Base-by-base conservation (phyloP, 2,329 filamentous ascomycete species). In the Alternaria alternata region DNA sequence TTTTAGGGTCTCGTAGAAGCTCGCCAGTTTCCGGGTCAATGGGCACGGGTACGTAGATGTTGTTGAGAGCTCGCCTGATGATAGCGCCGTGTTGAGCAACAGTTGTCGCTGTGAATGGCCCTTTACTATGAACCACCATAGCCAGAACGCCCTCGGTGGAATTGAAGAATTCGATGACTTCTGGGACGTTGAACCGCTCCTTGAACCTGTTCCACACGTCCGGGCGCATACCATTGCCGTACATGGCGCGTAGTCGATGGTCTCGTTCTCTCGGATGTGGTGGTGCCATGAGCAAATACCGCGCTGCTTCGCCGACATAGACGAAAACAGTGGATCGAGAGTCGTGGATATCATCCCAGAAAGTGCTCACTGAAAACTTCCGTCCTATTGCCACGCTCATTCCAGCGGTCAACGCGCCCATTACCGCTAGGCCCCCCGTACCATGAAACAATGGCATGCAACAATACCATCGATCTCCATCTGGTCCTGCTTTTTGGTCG, bases 371-470 rank as follows among this genome's bases (percentile, higher is more conserved):
- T 67, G 86, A 89, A 80, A 93, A 94, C 71, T 84, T 87, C 30
- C 84, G 84, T 7, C 86, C 87, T 28, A 91, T 82, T 61, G 86
- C 88, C 11, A 88, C 76, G 0, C 87, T 88, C 48, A 74, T 59
- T 0, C 74, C 74, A 20, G 58, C 42, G 1, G 70, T 74, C 7
- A 84, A 60, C 0, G 86, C 84, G 5, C 85, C 71, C 57, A 91
- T 75, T 28, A 83, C 80, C 7, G 81, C 80, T 39, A 90, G 84
- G 1, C 86, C 86, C 2, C 90, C 90, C 0, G 91, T 93, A 20
- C 89, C 90, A 72, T 93, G 91, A 72, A 92, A 93, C 14, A 91
- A 79, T 0, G 87, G 90, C 90, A 93, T 93, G 75, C 88, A 90
- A 72, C 87, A 86, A 72, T 92, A 93, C 85, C 88, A 92, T 8